These are phyloP conservation scores for Epichloe amarillans DNA, from an alignment of 2,329 filamentous ascomycete genomes.

Conservation along the genomic window DNA sequence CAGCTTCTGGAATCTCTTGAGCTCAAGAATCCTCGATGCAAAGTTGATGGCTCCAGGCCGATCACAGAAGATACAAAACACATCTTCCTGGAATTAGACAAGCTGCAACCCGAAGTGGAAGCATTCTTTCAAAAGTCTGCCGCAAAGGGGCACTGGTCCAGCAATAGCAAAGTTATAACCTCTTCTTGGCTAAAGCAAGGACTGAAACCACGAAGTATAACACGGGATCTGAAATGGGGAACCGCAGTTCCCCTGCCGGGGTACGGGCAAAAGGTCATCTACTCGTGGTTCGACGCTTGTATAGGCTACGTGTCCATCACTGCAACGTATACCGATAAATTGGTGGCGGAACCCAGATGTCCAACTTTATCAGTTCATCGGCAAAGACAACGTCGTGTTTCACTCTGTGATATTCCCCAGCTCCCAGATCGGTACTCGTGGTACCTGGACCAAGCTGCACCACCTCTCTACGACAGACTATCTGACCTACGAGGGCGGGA, in stretches of 20 bases:
- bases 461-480: slow-evolving; percentile 68
- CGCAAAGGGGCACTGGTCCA: slow-evolving; percentile 56
- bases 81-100: slow-evolving; percentile 66
- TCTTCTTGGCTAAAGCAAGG: slow-evolving; percentile 64
- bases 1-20: slow-evolving; percentile 52
- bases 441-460: slow-evolving; percentile 71
- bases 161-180: slow-evolving; percentile 58
- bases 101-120: slow-evolving; percentile 59
- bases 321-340: slow-evolving; percentile 63
- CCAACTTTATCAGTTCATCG: slow-evolving; percentile 76
- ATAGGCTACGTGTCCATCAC: slow-evolving; percentile 82
- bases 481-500: slow-evolving; percentile 63
- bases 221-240: slow-evolving; percentile 76
- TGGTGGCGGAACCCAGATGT: slow-evolving; percentile 83
- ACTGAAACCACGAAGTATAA: slow-evolving; percentile 67
- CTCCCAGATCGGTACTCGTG: slow-evolving; percentile 60
- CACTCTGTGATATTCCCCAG: slow-evolving; percentile 75
- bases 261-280: slow-evolving; percentile 52
- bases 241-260: slow-evolving; percentile 30
- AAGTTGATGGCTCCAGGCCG: slow-evolving; percentile 66
- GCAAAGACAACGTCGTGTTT: slow-evolving; percentile 55
- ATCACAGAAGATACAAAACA: slow-evolving; percentile 67
- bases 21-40: slow-evolving; percentile 67
- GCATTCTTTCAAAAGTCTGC: slow-evolving; percentile 57
- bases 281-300: slow-evolving; percentile 75